Conservation (phyloP, 2,329 filamentous ascomycete genomes). For the Arthrobotrys megalospora region DNA sequence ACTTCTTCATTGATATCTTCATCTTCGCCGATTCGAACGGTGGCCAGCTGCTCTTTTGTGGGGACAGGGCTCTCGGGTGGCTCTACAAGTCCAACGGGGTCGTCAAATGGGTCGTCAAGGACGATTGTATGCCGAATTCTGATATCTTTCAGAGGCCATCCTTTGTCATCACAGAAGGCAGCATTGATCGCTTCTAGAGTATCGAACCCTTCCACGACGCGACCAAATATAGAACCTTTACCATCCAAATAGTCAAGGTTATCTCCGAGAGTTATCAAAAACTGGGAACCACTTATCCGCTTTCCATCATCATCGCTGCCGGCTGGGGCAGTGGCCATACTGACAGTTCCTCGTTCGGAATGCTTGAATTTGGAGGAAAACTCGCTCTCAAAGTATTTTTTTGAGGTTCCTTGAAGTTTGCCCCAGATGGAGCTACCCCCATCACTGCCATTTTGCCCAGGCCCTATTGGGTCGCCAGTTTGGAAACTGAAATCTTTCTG, state of each 20-base stretch:
- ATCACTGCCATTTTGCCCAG: conserved; percentile 85
- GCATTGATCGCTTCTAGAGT: conserved; percentile 92
- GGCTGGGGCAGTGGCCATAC: conserved; percentile 92
- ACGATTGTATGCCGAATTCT: conserved; percentile 93
- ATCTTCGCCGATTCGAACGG: conserved; percentile 91
- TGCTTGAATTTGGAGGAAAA: conserved; percentile 92
- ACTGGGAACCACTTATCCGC: conserved; percentile 89
- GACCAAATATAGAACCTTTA: conserved; percentile 94
- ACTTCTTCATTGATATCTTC: conserved; percentile 83
- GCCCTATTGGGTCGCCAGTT: conserved; percentile 92
- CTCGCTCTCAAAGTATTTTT: conserved; percentile 85
- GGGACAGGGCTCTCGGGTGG: conserved; percentile 85
- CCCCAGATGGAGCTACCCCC: conserved; percentile 96
- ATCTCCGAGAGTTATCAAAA: conserved; percentile 91
- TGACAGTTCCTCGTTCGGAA: conserved; percentile 88
- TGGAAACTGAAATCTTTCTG: conserved; percentile 98
- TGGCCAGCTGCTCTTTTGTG: conserved; percentile 86
- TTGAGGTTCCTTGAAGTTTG: conserved; percentile 77
- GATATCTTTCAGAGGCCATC: conserved; percentile 92
- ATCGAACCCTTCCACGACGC: conserved; percentile 96
- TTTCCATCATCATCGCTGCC: conserved; percentile 74
- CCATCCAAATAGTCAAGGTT: conserved; percentile 91
- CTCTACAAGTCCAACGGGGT: conserved; percentile 82
- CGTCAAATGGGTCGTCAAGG: conserved; percentile 91
- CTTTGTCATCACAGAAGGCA: conserved; percentile 87